phyloP scores from a whole-genome alignment of 306 rosid genomes.

The Corylus heterophylla region DNA sequence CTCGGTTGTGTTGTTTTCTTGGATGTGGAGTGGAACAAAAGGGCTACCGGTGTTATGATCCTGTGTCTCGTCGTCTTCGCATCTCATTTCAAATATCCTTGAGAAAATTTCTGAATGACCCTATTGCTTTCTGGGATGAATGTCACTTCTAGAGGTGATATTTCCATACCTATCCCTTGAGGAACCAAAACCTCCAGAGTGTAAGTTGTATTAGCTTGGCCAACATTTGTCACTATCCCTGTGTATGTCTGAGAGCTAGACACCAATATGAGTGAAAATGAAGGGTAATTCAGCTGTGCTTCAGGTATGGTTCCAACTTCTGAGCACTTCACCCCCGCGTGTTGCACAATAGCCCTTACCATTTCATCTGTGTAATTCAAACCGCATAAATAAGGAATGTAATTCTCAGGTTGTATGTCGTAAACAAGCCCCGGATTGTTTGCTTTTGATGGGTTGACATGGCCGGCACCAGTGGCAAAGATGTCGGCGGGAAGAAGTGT shows the following conservation, averaged over 20 bases:
- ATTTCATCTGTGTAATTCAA: slow-evolving; percentile 43
- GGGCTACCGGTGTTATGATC: too few relatives aligned
- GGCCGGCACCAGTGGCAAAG: slow-evolving; percentile 57
- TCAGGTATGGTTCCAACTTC: slow-evolving; percentile 30
- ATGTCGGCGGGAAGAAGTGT: slow-evolving; percentile 35
- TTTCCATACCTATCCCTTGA: slow-evolving; percentile 22
- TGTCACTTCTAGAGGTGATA: slow-evolving; percentile 22
- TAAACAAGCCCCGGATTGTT: slow-evolving; percentile 54
- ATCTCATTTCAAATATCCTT: slow-evolving; percentile 32
- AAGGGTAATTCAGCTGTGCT: slow-evolving; percentile 54
- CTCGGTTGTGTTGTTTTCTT: too few relatives aligned
- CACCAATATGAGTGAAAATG: slow-evolving; percentile 39
- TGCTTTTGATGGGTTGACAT: slow-evolving; percentile 55
- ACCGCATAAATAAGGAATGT: slow-evolving; percentile 56
- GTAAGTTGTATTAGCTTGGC: slow-evolving; percentile 39
- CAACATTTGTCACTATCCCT: slow-evolving; percentile 53
- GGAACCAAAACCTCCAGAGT: slow-evolving; percentile 26
- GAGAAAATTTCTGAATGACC: slow-evolving; percentile 18
- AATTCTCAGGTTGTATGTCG: slow-evolving; percentile 43
- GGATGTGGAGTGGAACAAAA: too few relatives aligned
- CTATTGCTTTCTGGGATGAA: slow-evolving; percentile 25
- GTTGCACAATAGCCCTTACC: slow-evolving; percentile 33
- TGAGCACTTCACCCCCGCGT: slow-evolving; percentile 24
- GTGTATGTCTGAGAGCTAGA: slow-evolving; percentile 34
- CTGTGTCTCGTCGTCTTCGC: too few relatives aligned